Evolutionary conservation across 1,284 basidiomycete species (phyloP), one percentile per base, ranked within the genome.

Genomic region (Inonotus hispidus): DNA sequence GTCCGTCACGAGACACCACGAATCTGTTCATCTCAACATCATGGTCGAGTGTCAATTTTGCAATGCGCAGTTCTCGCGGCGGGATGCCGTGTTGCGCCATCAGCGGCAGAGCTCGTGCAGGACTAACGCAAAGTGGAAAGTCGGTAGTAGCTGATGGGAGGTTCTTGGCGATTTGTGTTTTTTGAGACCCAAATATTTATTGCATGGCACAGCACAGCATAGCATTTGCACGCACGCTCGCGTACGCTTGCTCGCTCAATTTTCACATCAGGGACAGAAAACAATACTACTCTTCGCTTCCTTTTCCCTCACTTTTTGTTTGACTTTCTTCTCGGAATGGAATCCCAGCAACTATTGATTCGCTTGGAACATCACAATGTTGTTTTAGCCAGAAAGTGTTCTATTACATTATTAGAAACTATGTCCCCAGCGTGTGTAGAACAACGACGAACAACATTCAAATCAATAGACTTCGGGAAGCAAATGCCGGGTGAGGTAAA

Each of bases 61-160:
- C 41, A 39, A 35, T 19, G 49, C 35, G 14, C 19, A 46, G 3
- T 43, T 60, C 23, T 53, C 58, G 3, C 38, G 58, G 37, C 58
- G 58, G 4, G 58, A 60, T 38, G 50, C 58, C 8, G 45, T 60
- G 41, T 52, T 60, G 19, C 37, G 58, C n/a, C 58, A 60, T 47
- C 58, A 60, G 29, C 38, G 50, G 19, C 23, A 38, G 35, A 35
- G 50, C 16, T 23, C 23, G 19, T 52, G 50, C 27, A 52, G 32
- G 32, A 35, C 16, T 16, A 43, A 43, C 19, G 41, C 41, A 21
- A 43, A 43, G 16, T 43, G 41, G 41, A 43, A 43, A 43, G 41
- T 43, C 19, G 7, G 41, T 16, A 43, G 50, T 23, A 13, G 19
- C 29, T 52, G 27, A 27, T 52, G 50, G 27, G 29, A 29, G 16